Evolutionary conservation across 768 basidiomycete species (phyloP).

Genomic region (Panaeolus cyanescens): DNA sequence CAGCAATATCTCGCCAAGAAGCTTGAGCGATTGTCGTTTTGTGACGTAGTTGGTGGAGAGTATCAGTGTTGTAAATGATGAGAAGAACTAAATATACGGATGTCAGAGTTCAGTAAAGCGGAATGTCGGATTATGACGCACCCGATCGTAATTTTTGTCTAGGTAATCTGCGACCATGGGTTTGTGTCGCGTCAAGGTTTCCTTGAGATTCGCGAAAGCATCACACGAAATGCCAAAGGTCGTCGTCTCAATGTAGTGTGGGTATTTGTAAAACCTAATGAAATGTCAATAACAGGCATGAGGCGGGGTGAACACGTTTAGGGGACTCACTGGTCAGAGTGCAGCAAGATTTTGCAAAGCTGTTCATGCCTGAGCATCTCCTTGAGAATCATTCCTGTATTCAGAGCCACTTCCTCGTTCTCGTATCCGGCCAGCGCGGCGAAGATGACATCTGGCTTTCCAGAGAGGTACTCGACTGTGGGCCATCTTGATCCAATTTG

Average conservation of each 20-base stretch:
- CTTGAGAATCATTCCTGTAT: conserved; percentile 96
- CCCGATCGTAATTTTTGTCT: conserved; percentile 95
- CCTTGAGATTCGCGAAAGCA: conserved; percentile 97
- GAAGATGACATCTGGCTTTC: conserved; percentile 75
- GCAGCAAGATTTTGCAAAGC: conserved; percentile 83
- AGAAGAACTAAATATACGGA: conserved; percentile 75
- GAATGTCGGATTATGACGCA: conserved; percentile 36
- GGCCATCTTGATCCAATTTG: conserved; percentile 94
- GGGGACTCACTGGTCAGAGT: conserved; percentile 88
- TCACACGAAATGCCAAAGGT: conserved; percentile 99
- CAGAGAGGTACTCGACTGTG: conserved; percentile 92
- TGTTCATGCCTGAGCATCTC: conserved; percentile 97
- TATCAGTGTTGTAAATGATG: conserved; percentile 90
- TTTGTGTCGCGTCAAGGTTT: conserved; percentile 95
- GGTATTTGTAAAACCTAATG: conserved; percentile 91
- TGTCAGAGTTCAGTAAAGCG: conserved; percentile 13
- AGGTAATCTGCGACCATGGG: conserved; percentile 97
- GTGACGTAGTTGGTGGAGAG: conserved; percentile 97
- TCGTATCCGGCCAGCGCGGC: conserved; percentile 89
- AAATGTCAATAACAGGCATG: background rate
- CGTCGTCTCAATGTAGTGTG: conserved; percentile 94
- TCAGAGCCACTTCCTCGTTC: conserved; percentile 94
- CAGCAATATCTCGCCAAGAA: conserved; percentile 95
- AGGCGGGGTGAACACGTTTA: background rate
- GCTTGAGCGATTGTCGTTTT: conserved; percentile 98